Percentiles rank a stretch among this genome's conserved stretches.
phyloP scores from a whole-genome alignment of 2,329 filamentous ascomycete species.

The Apiospora sp. region DNA sequence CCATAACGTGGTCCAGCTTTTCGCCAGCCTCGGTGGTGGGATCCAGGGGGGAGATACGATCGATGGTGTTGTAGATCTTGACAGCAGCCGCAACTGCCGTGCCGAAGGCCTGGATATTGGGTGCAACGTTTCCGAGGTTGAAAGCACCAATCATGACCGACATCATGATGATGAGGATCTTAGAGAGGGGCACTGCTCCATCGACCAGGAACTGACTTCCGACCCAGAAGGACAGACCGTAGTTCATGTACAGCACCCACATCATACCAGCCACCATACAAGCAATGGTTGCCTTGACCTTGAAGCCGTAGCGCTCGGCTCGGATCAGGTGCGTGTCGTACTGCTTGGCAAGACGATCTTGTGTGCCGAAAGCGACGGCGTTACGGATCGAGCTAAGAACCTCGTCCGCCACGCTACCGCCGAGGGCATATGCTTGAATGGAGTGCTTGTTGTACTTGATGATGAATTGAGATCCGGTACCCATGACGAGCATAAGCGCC shows the following conservation, averaged over 20 bases:
- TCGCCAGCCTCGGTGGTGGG: constrained; percentile 75
- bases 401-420: constrained; percentile 91
- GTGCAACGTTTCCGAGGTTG: constrained; percentile 85
- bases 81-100: constrained; percentile 82
- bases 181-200: constrained; percentile 70
- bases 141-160: constrained; percentile 93
- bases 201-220: constrained; percentile 77
- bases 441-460: constrained; percentile 82
- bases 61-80: constrained; percentile 95
- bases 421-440: constrained; percentile 80
- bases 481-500: constrained; percentile 81
- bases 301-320: constrained; percentile 80
- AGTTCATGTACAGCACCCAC: constrained; percentile 84
- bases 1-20: constrained; percentile 75
- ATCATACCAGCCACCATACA: constrained; percentile 88
- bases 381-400: constrained; percentile 94
- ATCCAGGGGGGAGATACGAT: constrained; percentile 85
- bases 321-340: constrained; percentile 79
- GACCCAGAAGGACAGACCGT: constrained; percentile 89
- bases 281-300: constrained; percentile 75
- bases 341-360: constrained; percentile 86
- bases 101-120: constrained; percentile 86
- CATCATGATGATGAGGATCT: constrained; percentile 86
- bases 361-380: constrained; percentile 90
- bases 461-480: constrained; percentile 74